phyloP scores from a whole-genome alignment of 2,329 filamentous ascomycete genomes.

The Penicillium italicum region DNA sequence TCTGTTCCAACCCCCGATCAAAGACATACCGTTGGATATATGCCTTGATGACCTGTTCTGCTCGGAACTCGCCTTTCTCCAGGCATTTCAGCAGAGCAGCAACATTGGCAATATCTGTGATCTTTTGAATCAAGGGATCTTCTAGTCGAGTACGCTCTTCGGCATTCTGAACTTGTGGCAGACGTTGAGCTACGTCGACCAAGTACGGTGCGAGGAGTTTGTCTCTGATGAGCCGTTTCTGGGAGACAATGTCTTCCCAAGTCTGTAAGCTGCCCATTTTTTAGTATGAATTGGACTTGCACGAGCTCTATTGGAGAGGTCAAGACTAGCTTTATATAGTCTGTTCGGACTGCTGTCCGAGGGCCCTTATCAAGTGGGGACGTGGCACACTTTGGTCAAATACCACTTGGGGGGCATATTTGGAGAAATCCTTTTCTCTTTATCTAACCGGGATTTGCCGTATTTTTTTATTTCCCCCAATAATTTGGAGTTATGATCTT shows the following conservation, averaged over 20 bases:
- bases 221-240: slow-evolving; percentile 29
- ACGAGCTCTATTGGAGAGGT: not conserved
- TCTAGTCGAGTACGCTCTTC: slow-evolving; percentile 24
- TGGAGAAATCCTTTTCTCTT: not conserved
- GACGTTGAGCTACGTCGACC: slow-evolving; percentile 25
- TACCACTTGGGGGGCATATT: not conserved
- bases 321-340: not conserved
- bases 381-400: not conserved
- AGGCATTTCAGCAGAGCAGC: slow-evolving; percentile 19
- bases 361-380: not conserved
- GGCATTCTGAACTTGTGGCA: slow-evolving; percentile 22
- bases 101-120: slow-evolving; percentile 34
- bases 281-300: not conserved
- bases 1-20: not conserved
- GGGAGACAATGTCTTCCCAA: slow-evolving; percentile 31
- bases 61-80: slow-evolving; percentile 24
- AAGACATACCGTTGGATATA: slow-evolving; percentile 35
- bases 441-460: not conserved
- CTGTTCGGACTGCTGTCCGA: slow-evolving; percentile 1
- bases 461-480: not conserved
- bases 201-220: slow-evolving; percentile 29
- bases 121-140: slow-evolving; percentile 24
- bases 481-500: not conserved
- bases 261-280: slow-evolving; percentile 22
- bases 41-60: slow-evolving; percentile 27